Base-by-base conservation (phyloP, 140 eudicot genomes). In the Flaveria floridana region DNA sequence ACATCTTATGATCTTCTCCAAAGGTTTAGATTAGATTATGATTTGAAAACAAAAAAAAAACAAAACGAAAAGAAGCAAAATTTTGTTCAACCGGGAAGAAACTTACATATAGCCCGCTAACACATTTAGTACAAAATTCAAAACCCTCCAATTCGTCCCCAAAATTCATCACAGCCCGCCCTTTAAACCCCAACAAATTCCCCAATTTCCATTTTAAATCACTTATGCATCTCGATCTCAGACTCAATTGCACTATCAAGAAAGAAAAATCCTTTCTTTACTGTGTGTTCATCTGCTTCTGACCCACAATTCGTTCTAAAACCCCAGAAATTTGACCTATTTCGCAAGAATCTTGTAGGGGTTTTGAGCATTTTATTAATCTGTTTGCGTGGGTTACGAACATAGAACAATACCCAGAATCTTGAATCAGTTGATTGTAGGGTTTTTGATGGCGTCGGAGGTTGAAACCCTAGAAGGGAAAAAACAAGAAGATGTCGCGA, bases 391-490 rank as follows among this genome's bases (percentile, higher is more conserved):
- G 52, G 76, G 28, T 39, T 56, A 55, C 65, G 4, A 63, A 62
- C 39, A 42, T 30, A 30, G 37, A 30, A 30, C 37, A 30, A 30
- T 72, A 25, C 44, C 8, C 28, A 9, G 3, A 18, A 15, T 62
- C 46, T 62, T 2, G 47, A 57, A 65, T 62, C 65, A 16, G 4
- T 4, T 47, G 26, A 15, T 6, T 58, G 52, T 19, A 2, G 42
- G 53, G 10, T 3, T 63, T 70, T 23, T 23, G 68, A 87, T 87
- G 93, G 85, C 85, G n/a, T 71, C 93, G 26, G 93, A 80, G 18
- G 59, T 71, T 18, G 87, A 82, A 85, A 81, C 88, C 87, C 83
- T 80, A 55, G 85, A 81, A 21, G 87, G 58, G 37, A 59, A 80
- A 25, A 66, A 72, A 63, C 59, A 63, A 16, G 80, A 76, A 34